phyloP scores from a whole-genome alignment of 2,329 filamentous ascomycete species.

The Boeremia lycopersici region DNA sequence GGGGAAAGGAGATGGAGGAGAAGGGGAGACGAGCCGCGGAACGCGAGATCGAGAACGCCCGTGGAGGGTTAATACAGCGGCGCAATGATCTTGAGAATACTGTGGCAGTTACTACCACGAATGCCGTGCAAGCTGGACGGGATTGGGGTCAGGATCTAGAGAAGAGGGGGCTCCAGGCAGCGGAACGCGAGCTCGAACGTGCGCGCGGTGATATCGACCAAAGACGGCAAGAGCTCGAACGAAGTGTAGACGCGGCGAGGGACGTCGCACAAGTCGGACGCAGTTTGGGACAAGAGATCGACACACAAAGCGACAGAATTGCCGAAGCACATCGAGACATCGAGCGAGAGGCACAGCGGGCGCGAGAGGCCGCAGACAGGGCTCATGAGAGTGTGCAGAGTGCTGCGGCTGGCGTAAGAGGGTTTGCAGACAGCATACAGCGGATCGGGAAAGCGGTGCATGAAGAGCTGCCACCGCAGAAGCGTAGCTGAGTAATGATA shows the following conservation, averaged over 20 bases:
- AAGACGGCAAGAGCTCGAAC: constrained; percentile 8
- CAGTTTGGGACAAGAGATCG: constrained; percentile 8
- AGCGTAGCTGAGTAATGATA: background rate
- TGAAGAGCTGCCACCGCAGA: constrained; percentile 17
- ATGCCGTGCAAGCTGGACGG: background rate
- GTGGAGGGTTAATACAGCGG: background rate
- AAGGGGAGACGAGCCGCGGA: background rate
- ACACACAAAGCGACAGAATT: constrained; percentile 7
- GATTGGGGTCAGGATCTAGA: constrained; percentile 18
- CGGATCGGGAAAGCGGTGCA: constrained; percentile 19
- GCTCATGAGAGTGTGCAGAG: constrained; percentile 14
- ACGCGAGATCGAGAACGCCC: constrained; percentile 1
- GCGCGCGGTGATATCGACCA: constrained; percentile 6
- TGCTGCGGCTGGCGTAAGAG: constrained; percentile 13
- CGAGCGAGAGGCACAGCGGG: constrained; percentile 10
- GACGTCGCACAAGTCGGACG: constrained; percentile 8
- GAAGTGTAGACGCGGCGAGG: constrained; percentile 8
- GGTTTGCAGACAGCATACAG: constrained; percentile 17
- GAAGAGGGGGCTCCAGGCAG: constrained; percentile 10
- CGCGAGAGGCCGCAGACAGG: constrained; percentile 6
- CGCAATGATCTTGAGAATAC: constrained; percentile 3
- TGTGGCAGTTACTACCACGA: background rate
- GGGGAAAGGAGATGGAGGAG: constrained; percentile 19
- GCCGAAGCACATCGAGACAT: constrained; percentile 14
- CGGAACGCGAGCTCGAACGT: constrained; percentile 16